Conservation (phyloP, 345 rosid genomes). For the Linum lewisii region DNA sequence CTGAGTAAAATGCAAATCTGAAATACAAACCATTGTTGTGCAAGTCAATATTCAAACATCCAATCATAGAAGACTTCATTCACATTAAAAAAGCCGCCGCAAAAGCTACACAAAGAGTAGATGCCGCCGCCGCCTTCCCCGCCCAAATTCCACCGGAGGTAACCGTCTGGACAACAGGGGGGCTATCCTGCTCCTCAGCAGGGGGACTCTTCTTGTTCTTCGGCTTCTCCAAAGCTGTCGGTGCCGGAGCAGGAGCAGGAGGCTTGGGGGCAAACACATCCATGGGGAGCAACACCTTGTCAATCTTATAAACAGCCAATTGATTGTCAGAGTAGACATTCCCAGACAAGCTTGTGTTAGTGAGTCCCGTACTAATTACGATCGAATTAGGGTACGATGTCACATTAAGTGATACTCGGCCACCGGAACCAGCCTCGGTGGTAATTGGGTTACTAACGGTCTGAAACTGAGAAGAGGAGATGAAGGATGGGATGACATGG, state of each 20-base stretch:
- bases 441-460: conserved; percentile 2
- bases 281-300: conserved; percentile 6
- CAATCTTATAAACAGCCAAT: neutral
- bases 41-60: too few species aligned
- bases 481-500: conserved; percentile 1
- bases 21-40: too few species aligned
- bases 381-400: neutral
- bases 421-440: conserved; percentile 1
- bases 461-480: conserved; percentile 5
- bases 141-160: neutral
- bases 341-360: neutral
- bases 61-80: too few species aligned
- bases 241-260: conserved; percentile 1
- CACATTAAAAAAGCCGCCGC: neutral
- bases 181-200: neutral
- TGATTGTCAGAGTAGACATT: neutral
- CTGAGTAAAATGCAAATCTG: too few species aligned
- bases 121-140: neutral
- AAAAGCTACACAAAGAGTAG: neutral
- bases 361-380: neutral
- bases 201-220: neutral
- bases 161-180: neutral
- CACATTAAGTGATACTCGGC: conserved; percentile 4
- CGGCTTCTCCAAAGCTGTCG: neutral
- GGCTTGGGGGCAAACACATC: conserved; percentile 8